A percentile compares a stretch with the other conserved stretches of the same genome.
Conservation (phyloP, 148 eudicot genomes). For the Camellia sinensis region DNA sequence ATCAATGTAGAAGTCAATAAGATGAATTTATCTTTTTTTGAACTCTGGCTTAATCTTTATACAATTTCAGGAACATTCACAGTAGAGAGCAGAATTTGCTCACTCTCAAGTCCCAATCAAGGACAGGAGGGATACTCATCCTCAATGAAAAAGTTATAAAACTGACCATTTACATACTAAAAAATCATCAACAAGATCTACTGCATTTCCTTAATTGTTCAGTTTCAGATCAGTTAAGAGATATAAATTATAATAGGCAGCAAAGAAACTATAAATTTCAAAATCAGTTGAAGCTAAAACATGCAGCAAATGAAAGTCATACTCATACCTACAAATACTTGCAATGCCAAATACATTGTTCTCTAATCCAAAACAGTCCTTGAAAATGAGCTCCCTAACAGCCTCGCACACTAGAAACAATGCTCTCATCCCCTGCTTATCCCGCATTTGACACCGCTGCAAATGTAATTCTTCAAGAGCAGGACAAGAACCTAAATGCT, state of each 20-base stretch:
- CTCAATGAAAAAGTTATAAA: neutral
- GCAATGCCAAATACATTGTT: constrained; percentile 56
- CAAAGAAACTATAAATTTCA: neutral
- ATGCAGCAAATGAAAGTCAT: constrained; percentile 5
- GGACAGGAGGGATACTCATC: neutral
- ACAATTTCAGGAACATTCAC: neutral
- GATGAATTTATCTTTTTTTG: neutral
- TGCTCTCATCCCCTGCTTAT: constrained; percentile 60
- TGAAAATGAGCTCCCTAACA: constrained; percentile 61
- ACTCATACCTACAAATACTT: constrained; percentile 67
- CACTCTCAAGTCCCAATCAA: neutral
- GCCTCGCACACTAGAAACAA: constrained; percentile 68
- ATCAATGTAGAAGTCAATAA: neutral
- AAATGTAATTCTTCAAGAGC: constrained; percentile 74
- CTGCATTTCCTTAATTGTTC: neutral
- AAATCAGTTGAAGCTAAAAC: neutral
- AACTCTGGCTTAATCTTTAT: neutral
- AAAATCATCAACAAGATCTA: neutral
- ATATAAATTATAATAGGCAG: neutral
- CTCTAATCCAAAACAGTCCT: constrained; percentile 94
- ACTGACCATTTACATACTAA: neutral
- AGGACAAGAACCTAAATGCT: constrained; percentile 76
- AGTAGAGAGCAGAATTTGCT: neutral
- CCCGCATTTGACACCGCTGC: constrained; percentile 67
- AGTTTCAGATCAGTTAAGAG: neutral